Evolutionary conservation across 306 rosid genomes (phyloP), one percentile per base, ranked within the genome.

Genomic region (Parietaria judaica): DNA sequence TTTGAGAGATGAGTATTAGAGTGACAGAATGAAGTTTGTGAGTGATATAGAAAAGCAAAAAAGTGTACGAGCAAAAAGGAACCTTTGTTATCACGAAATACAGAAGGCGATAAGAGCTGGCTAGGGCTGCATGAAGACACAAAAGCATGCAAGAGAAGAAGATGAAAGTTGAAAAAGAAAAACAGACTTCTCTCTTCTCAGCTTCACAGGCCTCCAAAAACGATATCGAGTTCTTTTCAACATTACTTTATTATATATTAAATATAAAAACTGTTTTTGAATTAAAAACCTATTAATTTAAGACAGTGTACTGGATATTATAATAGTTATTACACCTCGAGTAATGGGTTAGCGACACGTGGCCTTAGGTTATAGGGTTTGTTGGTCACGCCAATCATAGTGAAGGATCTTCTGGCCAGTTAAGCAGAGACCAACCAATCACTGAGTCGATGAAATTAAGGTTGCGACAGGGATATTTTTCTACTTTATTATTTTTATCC

Each of bases 41-140:
- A 6, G 34, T 11, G 34, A 13, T 3, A 58, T 11, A 58, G 12
- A 13, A 9, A 56, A 56, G 16, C 3, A 14, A 58, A 38, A 67
- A 58, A 60, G 49, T 36, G 82, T 71, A 84, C 70, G 67, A 66
- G 50, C 68, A 72, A 78, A 83, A 75, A 59, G 60, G 60, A 73
- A 54, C 50, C 36, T 67, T 37, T 43, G 9, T 41, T 5, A 49
- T 10, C 4, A 49, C 4, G 53, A 49, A 4, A 49, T 41, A 49
- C 50, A 13, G 50, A 46, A 46, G 50, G 13, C 8, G 50, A 46
- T 49, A 49, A 49, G 53, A 49, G 14, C 53, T 49, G 13, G 4
- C 15, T 49, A 41, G 45, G 57, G 37, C 57, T 17, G 9, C 54
- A 50, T 17, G 13, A 0, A 8, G 45, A 41, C 45, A 41, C 45